Base-by-base conservation (phyloP, 495 filamentous ascomycete species). In the Penicillium silybi region DNA sequence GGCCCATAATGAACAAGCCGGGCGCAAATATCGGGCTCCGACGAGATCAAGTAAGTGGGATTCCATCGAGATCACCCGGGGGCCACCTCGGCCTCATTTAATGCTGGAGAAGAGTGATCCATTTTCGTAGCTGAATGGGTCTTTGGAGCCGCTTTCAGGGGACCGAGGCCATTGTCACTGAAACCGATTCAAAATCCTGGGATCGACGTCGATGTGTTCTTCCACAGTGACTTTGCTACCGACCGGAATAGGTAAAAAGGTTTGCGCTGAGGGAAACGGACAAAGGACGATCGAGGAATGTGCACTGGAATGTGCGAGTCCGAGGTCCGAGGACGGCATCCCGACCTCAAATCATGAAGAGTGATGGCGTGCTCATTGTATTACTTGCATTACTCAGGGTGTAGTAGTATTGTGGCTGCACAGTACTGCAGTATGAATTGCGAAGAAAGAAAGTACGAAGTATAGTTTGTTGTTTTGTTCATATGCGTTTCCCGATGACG, bases 1-100 rank as follows among this genome's bases (percentile, higher is more conserved):
- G 61, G 41, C 65, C 62, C 67, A 65, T 68, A 15, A 18, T 66
- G 54, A 55, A 46, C 15, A 41, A 49, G 15, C 45, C 48, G 6
- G 19, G 42, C 44, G 41, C 25, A 47, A 48, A 37, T 53, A 19
- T 29, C 18, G 15, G 25, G 20, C 18, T 44, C 19, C 11, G 6
- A 16, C 19, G 32, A 23, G 3, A 34, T 45, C n/a, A 17, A 45
- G 8, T 29, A 42, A 35, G 29, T 20, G 39, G 39, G 42, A 50
- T 20, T 22, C 16, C 39, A 44, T 51, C 20, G 3, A 35, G 19
- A 34, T 13, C 3, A n/a, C 1, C 11, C 18, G 23, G 35, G 56
- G 49, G 32, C 3, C 29, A 20, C 22, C 34, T 19, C 18, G 16
- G 2, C 1, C 22, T 16, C 41, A 44, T 63, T 63, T 63, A 59